A percentile compares a stretch with the other conserved stretches of the same genome.
phyloP scores from a whole-genome alignment of 179 eudicot species.

The Monotropa hypopitys region DNA sequence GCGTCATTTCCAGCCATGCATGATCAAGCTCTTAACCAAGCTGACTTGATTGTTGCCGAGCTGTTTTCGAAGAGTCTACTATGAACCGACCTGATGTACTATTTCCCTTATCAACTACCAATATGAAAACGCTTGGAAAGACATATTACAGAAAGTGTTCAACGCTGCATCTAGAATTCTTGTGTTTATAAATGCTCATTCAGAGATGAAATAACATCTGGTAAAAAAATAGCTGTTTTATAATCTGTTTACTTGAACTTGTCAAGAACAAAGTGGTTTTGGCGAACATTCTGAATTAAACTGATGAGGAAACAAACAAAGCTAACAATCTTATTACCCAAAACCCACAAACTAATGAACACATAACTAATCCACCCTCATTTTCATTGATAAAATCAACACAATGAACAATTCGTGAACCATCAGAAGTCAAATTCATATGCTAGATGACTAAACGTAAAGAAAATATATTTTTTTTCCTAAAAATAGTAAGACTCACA shows the following conservation, averaged over 20 bases:
- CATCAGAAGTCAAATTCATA: not conserved
- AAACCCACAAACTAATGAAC: constrained; percentile 17
- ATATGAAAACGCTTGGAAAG: not conserved
- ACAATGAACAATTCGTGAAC: not conserved
- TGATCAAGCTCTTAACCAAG: no score
- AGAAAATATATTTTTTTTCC: not conserved
- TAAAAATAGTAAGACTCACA: constrained; percentile 43
- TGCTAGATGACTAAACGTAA: not conserved
- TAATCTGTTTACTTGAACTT: not conserved
- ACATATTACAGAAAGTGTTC: not conserved
- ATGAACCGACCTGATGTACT: no score
- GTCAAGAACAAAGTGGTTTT: not conserved
- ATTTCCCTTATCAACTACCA: no score
- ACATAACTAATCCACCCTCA: constrained; percentile 3
- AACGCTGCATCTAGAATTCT: not conserved
- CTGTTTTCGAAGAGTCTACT: no score
- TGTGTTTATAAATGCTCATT: not conserved
- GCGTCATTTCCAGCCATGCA: no score
- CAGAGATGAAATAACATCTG: not conserved
- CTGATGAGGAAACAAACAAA: not conserved
- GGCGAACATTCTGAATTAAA: not conserved
- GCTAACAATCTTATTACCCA: constrained; percentile 19
- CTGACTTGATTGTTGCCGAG: no score
- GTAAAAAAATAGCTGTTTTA: not conserved
- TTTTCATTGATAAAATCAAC: not conserved